A percentile compares a stretch with the other conserved stretches of the same genome.
phyloP scores from a whole-genome alignment of 306 rosid genomes.

The Glycine latifolia region DNA sequence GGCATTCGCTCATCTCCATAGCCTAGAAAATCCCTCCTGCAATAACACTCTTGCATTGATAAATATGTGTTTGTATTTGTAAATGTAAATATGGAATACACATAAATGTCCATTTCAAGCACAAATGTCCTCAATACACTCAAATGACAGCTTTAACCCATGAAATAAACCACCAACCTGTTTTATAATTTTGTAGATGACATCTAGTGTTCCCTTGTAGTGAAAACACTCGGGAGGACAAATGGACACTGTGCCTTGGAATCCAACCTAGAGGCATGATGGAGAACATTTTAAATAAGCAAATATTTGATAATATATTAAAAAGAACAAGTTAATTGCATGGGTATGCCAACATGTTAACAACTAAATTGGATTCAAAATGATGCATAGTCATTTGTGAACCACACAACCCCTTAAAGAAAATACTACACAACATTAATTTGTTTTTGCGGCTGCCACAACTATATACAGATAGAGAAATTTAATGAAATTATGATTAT shows the following conservation, averaged over 20 bases:
- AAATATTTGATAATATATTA: constrained; percentile 67
- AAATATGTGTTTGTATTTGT: neutral
- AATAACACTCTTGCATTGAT: constrained; percentile 46
- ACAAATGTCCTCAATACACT: neutral
- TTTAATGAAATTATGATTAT: neutral
- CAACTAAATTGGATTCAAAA: neutral
- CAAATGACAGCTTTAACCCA: constrained; percentile 7
- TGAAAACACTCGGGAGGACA: constrained; percentile 97
- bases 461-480: neutral
- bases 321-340: constrained; percentile 35
- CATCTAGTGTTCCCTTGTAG: constrained; percentile 95
- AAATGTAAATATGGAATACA: neutral
- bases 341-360: neutral
- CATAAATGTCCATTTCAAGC: neutral
- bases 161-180: constrained; percentile 66
- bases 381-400: neutral
- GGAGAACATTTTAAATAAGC: constrained; percentile 98
- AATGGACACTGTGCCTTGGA: constrained; percentile 89
- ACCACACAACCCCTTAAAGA: neutral
- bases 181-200: constrained; percentile 76
- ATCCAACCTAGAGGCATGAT: constrained; percentile 86
- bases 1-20: constrained; percentile 99
- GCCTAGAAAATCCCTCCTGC: constrained; percentile 91
- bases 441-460: neutral
- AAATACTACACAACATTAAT: neutral